These are phyloP conservation scores for Chaetomium tenue DNA, from an alignment of 495 filamentous ascomycete species.

Conservation along the genomic window DNA sequence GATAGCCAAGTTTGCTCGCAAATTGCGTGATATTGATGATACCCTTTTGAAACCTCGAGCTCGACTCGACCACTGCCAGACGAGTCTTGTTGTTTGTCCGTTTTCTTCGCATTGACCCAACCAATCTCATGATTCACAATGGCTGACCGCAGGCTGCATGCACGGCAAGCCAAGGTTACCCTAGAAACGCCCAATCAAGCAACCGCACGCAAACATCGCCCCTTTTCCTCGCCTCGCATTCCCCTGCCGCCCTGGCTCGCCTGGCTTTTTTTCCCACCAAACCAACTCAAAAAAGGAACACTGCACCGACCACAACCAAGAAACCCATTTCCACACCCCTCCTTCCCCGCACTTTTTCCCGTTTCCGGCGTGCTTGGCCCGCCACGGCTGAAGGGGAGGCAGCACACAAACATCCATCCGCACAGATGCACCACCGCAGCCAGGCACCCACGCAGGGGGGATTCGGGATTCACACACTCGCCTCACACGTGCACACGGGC, in stretches of 20 bases:
- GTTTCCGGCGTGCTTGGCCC: not conserved
- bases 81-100: not conserved
- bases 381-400: not conserved
- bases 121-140: not conserved
- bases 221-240: slow-evolving; percentile 14
- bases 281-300: not conserved
- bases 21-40: not conserved
- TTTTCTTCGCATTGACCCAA: not conserved
- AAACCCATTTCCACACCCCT: not conserved
- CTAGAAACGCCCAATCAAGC: slow-evolving; percentile 28
- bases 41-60: not conserved
- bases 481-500: not conserved
- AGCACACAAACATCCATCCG: not conserved
- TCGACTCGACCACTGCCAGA: not conserved
- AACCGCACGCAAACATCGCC: slow-evolving; percentile 20
- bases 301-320: slow-evolving; percentile 4
- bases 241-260: not conserved
- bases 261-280: slow-evolving; percentile 1
- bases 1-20: not conserved
- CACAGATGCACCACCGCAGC: too few relatives aligned
- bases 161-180: slow-evolving; percentile 20
- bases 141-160: not conserved
- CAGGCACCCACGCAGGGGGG: not conserved
- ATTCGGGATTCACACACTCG: not conserved
- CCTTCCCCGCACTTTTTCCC: slow-evolving; percentile 17